Base-by-base conservation (phyloP, 2,329 filamentous ascomycete genomes). In the Talaromyces marneffei region DNA sequence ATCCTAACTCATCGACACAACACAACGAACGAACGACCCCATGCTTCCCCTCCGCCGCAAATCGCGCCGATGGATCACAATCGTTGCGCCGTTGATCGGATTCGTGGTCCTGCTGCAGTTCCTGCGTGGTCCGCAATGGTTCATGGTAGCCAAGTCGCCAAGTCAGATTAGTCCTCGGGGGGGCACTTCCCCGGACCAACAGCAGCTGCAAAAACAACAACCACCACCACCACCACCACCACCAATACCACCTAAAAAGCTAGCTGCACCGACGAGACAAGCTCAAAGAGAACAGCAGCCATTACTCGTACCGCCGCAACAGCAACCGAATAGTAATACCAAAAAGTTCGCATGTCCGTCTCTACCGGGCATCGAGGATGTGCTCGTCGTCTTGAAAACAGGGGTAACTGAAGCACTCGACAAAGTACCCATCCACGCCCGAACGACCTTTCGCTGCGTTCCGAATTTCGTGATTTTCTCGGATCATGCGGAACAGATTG, bases 401-500 rank as follows among this genome's bases (percentile, higher is more conserved):
- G 84, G 83, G 58, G 83, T 83, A 16, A 83, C 82, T 7, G 83
- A 86, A 66, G 77, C 82, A 14, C 71, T 75, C 58, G 77, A 81
- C 29, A 84, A 85, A 67, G 76, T 86, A 2, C 82, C 83, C 1
- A 71, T 78, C 2, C 83, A 85, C 65, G 78, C 85, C 62, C 69
- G 76, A 56, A 83, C 82, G 1, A 83, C 82, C 0, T 75, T 86
- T 20, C 75, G 77, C 64, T 86, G 84, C 72, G 77, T 83, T 44
- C 79, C 81, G 33, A 74, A 84, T 69, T 82, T 80, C 57, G 77
- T 80, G 56, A 80, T 87, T 66, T 85, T 84, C 72, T 86, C 83
- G 63, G 84, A 86, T 69, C 82, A 82, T 59, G 78, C 79, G 27
- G 79, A 83, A 68, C 70, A 77, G 8, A 79, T 85, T 53, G 74